Evolutionary conservation across 495 filamentous ascomycete species (phyloP).

Genomic region (Entonaema liquescens): DNA sequence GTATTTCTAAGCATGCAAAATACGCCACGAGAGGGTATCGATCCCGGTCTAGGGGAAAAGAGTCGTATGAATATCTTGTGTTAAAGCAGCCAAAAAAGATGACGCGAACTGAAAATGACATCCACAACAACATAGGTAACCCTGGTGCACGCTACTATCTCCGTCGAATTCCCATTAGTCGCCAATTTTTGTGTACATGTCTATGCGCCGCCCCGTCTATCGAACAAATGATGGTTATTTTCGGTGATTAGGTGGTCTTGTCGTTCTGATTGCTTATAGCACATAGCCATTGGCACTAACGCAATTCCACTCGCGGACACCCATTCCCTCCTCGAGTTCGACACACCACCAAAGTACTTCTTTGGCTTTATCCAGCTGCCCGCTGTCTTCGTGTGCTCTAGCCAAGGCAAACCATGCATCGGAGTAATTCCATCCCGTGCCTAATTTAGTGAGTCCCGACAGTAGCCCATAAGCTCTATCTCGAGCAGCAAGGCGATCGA

Average conservation of each 20-base stretch:
- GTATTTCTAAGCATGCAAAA: slow-evolving; percentile 28
- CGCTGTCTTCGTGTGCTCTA: slow-evolving; percentile 82
- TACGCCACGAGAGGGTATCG: slow-evolving; percentile 39
- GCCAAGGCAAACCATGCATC: slow-evolving; percentile 94
- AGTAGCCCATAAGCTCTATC: slow-evolving; percentile 88
- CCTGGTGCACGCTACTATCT: slow-evolving; percentile 17
- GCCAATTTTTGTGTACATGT: slow-evolving; percentile 25
- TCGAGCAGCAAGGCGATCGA: slow-evolving; percentile 81
- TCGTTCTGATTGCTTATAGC: slow-evolving; percentile 47
- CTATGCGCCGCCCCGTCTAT: neutral
- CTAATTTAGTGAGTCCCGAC: slow-evolving; percentile 80
- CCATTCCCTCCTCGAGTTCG: slow-evolving; percentile 72
- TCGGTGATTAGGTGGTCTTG: slow-evolving; percentile 1
- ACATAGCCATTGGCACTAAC: slow-evolving; percentile 67
- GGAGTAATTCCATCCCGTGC: slow-evolving; percentile 89
- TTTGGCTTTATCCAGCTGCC: slow-evolving; percentile 84
- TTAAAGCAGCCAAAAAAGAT: slow-evolving; percentile 23
- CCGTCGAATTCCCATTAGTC: slow-evolving; percentile 22
- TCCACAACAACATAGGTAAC: slow-evolving; percentile 12
- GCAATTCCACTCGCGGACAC: slow-evolving; percentile 66
- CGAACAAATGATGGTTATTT: slow-evolving; percentile 1
- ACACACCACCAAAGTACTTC: slow-evolving; percentile 79
- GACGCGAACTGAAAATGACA: slow-evolving; percentile 22
- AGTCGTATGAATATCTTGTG: slow-evolving; percentile 14
- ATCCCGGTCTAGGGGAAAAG: slow-evolving; percentile 30